Evolutionary conservation across 257 asterid genomes (phyloP).

Genomic region (Ehretia macrophylla): DNA sequence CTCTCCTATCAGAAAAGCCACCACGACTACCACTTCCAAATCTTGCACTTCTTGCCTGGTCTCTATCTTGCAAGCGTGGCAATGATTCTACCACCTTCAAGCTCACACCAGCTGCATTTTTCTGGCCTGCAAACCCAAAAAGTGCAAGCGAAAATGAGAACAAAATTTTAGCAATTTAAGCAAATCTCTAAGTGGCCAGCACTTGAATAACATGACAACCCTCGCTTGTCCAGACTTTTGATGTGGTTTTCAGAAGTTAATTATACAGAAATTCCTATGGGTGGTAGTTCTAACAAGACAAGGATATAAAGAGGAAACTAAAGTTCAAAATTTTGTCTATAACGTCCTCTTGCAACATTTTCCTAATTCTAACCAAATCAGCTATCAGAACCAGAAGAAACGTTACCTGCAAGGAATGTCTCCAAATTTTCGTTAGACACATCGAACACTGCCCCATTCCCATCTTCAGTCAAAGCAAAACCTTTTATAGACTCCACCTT

Average conservation of each 20-base stretch:
- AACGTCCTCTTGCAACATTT: neutral
- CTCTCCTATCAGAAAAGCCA: constrained; percentile 38
- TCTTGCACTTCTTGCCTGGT: constrained; percentile 43
- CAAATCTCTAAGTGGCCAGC: too few relatives aligned
- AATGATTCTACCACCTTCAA: constrained; percentile 54
- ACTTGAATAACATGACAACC: too few relatives aligned
- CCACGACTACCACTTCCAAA: constrained; percentile 51
- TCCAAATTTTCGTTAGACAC: constrained; percentile 66
- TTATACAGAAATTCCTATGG: too few relatives aligned
- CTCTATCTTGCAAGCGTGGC: constrained; percentile 75
- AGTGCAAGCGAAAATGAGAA: constrained; percentile 1
- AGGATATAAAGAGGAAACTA: too few relatives aligned
- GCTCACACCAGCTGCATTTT: constrained; percentile 59
- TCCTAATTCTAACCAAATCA: neutral
- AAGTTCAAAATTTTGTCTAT: too few relatives aligned
- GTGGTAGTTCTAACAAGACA: too few relatives aligned
- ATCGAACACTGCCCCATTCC: constrained; percentile 90
- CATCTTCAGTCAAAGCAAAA: constrained; percentile 82
- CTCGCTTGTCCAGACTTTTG: too few relatives aligned
- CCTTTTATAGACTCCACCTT: constrained; percentile 89
- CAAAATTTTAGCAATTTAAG: too few relatives aligned
- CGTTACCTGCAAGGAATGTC: constrained; percentile 63
- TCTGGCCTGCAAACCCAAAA: constrained; percentile 39
- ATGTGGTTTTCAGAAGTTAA: too few relatives aligned
- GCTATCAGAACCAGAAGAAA: constrained; percentile 4